A percentile compares a stretch with the other conserved stretches of the same genome.
These are phyloP conservation scores for Nitzschia palea DNA, from an alignment of 108 stramenopile genomes.

Conservation along the genomic window DNA sequence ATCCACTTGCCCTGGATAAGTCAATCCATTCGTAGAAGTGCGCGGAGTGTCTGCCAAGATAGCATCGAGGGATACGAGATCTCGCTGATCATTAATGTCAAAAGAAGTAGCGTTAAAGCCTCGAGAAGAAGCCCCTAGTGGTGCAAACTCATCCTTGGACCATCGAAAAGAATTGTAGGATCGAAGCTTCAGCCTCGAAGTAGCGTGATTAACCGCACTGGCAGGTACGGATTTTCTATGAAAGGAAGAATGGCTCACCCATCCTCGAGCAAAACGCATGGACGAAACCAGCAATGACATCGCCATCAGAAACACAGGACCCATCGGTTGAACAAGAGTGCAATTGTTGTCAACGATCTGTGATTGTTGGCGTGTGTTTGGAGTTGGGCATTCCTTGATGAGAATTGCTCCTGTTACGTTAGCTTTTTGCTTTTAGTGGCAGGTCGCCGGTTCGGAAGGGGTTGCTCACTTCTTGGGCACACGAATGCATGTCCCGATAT, in stretches of 20 bases:
- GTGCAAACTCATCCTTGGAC: neutral
- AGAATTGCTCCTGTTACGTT: neutral
- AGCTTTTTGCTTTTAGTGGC: neutral
- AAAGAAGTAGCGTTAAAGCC: neutral
- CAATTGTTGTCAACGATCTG: neutral
- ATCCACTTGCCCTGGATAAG: neutral
- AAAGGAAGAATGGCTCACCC: neutral
- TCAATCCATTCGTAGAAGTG: neutral
- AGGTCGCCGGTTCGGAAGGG: no score
- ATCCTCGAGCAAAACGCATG: neutral
- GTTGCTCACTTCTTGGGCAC: no score
- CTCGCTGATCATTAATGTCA: neutral
- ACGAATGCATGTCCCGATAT: no score
- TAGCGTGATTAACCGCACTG: no score
- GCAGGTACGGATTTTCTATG: neutral
- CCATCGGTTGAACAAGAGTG: neutral
- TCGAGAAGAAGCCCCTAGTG: neutral
- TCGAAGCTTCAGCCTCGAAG: neutral
- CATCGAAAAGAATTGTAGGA: constrained; percentile 2
- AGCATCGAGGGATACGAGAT: neutral
- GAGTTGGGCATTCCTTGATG: neutral
- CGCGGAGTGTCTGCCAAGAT: neutral
- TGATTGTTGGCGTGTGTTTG: neutral
- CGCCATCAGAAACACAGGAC: neutral
- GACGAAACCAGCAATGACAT: constrained; percentile 2